A percentile compares a stretch with the other conserved stretches of the same genome.
Conservation (phyloP, 2,329 filamentous ascomycete genomes). For the Cladophialophora yegresii region DNA sequence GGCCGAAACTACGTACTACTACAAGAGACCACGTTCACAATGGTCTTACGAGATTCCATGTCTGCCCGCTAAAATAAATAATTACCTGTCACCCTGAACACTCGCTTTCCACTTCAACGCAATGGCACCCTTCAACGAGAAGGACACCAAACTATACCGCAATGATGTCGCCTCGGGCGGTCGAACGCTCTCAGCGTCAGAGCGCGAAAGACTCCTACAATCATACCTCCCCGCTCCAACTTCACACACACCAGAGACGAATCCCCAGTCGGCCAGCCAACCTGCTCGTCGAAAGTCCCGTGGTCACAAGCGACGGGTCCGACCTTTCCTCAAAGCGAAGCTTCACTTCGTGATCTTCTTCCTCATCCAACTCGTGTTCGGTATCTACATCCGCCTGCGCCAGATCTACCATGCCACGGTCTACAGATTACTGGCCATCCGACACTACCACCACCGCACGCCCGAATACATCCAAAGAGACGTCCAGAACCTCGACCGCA, state of each 20-base stretch:
- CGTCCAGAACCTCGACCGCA: constrained; percentile 69
- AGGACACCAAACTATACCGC: constrained; percentile 42
- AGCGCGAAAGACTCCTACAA: constrained; percentile 56
- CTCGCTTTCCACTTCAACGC: not conserved
- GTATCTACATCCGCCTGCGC: constrained; percentile 79
- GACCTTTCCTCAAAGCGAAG: constrained; percentile 49
- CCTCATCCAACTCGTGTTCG: constrained; percentile 72
- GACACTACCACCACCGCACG: constrained; percentile 94
- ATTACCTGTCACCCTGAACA: not conserved
- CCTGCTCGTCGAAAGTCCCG: constrained; percentile 33
- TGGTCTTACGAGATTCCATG: not conserved
- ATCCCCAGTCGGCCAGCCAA: constrained; percentile 11
- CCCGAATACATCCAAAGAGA: constrained; percentile 90
- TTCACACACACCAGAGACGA: constrained; percentile 17
- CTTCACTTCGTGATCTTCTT: constrained; percentile 50
- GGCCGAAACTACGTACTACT: not conserved
- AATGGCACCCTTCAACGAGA: constrained; percentile 29
- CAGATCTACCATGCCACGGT: constrained; percentile 76
- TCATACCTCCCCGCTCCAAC: constrained; percentile 54
- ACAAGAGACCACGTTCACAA: not conserved
- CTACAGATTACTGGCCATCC: constrained; percentile 75
- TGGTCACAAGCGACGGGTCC: constrained; percentile 43
- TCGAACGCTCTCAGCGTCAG: constrained; percentile 46
- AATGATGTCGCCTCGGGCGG: constrained; percentile 46
- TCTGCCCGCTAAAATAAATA: not conserved